Evolutionary conservation across 495 filamentous ascomycete species (phyloP).

Genomic region (Amphirosellinia nigrospora): DNA sequence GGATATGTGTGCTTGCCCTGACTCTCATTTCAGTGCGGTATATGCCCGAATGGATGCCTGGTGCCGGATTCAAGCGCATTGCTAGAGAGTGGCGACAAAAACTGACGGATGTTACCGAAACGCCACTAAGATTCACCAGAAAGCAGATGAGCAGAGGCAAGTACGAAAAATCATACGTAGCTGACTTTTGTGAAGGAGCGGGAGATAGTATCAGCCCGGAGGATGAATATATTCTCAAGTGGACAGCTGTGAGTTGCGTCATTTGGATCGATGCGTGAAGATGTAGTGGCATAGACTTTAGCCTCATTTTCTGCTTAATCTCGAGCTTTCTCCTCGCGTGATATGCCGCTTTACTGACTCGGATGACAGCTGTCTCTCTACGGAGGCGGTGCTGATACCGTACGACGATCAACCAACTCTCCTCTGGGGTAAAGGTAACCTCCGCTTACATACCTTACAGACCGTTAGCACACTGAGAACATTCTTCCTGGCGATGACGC

Average conservation of each 20-base stretch:
- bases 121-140: slow-evolving; percentile 49
- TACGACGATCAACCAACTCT: neutral
- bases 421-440: neutral
- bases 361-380: neutral
- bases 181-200: slow-evolving; percentile 12
- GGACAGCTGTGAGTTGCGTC: neutral
- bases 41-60: slow-evolving; percentile 54
- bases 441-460: neutral
- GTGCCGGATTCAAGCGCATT: slow-evolving; percentile 47
- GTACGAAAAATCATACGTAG: slow-evolving; percentile 40
- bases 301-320: neutral
- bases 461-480: slow-evolving; percentile 18
- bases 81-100: slow-evolving; percentile 35
- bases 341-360: neutral
- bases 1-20: neutral
- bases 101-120: slow-evolving; percentile 30
- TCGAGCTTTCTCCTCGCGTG: neutral
- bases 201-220: slow-evolving; percentile 38
- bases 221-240: slow-evolving; percentile 20
- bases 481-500: slow-evolving; percentile 35
- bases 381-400: neutral
- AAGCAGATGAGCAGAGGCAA: slow-evolving; percentile 41
- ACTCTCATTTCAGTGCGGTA: slow-evolving; percentile 36
- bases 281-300: neutral
- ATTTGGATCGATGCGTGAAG: neutral